Conservation (phyloP, 768 basidiomycete genomes). For the Mycena rebaudengoi region DNA sequence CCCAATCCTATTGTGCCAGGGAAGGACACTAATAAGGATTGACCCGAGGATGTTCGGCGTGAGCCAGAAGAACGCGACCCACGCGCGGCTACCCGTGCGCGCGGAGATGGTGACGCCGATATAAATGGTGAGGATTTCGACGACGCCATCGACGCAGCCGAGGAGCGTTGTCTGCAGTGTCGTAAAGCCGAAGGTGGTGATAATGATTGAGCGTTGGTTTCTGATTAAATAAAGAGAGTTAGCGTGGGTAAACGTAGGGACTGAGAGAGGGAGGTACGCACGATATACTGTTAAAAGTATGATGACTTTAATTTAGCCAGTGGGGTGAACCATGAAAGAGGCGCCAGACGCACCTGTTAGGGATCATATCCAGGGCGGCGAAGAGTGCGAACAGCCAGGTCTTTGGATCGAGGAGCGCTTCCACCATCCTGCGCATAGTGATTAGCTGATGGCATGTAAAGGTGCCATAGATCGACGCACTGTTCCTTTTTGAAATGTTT, state of each 20-base stretch:
- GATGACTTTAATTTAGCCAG: not conserved
- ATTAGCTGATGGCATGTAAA: not conserved
- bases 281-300: not conserved
- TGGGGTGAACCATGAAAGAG: not conserved
- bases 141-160: slow-evolving; percentile 55
- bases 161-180: slow-evolving; percentile 63
- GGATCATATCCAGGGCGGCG: slow-evolving; percentile 56
- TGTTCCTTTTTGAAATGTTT: slow-evolving; percentile 84
- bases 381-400: slow-evolving; percentile 69
- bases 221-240: slow-evolving; percentile 44
- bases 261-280: not conserved
- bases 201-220: slow-evolving; percentile 59
- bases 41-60: slow-evolving; percentile 56
- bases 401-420: slow-evolving; percentile 62
- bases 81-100: slow-evolving; percentile 6
- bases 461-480: slow-evolving; percentile 46
- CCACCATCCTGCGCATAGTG: slow-evolving; percentile 52
- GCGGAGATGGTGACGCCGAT: slow-evolving; percentile 54
- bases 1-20: slow-evolving; percentile 57
- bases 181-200: slow-evolving; percentile 61
- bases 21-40: slow-evolving; percentile 55
- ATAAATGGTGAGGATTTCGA: slow-evolving; percentile 64
- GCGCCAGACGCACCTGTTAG: slow-evolving; percentile 40
- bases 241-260: not conserved
- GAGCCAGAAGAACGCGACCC: slow-evolving; percentile 9